Evolutionary conservation across 1,139 yeast species (phyloP), one percentile per base, ranked within the genome.

Genomic region (Suhomyces terraborum): DNA sequence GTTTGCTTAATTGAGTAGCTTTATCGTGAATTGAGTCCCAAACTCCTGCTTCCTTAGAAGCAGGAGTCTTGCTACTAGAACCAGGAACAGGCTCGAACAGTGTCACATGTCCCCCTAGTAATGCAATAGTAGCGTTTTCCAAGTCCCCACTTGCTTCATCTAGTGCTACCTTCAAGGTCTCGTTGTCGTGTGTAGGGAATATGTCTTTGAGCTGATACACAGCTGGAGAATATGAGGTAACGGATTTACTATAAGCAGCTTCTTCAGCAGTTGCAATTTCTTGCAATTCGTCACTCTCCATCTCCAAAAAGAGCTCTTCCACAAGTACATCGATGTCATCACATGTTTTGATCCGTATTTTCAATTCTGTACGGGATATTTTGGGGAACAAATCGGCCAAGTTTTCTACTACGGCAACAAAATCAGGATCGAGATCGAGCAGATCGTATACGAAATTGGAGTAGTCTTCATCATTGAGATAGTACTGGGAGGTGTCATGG

Each of bases 331-430:
- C 59, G 21, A 61, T 47, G 30, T 52, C 49, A n/a, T 48, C 52
- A 12, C 55, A 27, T 4, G 58, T 51, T 39, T 55, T 49, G 35
- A 59, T 40, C 36, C 62, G 49, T 6, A 53, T 50, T 37, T 54
- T 51, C 32, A 66, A 53, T 28, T 65, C 68, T 16, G 61, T 53
- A 18, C 64, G 55, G 8, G 61, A 47, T 26, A 53, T 43, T 6
- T 51, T 46, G 3, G 71, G 71, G 35, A 66, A 66, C 31, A 64
- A 43, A 27, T 63, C 67, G 14, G 60, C 51, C 28, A 65, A 47
- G 3, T 47, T 39, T 16, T 63, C 66, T 8, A 61, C 56, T 42
- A 47, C 35, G 1, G 41, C 48, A 26, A 44, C 35, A 38, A 51
- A 51, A 24, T 52, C 53, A 10, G 38, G 46, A 24, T 52, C 56